phyloP scores from a whole-genome alignment of 2,329 filamentous ascomycete species.

The Neofusicoccum parvum region DNA sequence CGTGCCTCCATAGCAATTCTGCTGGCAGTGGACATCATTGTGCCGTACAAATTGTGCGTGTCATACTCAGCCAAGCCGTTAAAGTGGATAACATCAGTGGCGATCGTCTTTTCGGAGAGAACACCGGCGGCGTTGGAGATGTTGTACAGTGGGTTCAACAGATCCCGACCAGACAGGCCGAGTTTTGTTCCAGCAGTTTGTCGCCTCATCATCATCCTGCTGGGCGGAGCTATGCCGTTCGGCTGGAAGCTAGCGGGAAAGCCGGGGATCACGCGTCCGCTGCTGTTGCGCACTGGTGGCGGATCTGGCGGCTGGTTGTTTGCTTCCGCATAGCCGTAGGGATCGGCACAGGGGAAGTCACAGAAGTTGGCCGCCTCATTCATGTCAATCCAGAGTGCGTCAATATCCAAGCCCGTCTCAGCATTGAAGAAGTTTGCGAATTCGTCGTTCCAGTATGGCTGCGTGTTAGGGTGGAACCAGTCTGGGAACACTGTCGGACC shows the following conservation, averaged over 20 bases:
- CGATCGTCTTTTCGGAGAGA: conserved; percentile 54
- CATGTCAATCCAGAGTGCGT: conserved; percentile 65
- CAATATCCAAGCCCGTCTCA: conserved; percentile 69
- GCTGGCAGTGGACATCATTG: conserved; percentile 71
- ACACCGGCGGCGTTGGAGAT: conserved; percentile 63
- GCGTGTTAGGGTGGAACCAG: conserved; percentile 70
- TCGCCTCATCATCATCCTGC: conserved; percentile 21
- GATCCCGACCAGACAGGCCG: conserved; percentile 64
- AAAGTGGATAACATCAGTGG: conserved; percentile 68
- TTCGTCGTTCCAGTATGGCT: conserved; percentile 70
- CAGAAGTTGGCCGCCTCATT: conserved; percentile 45
- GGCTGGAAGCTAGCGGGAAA: conserved; percentile 72
- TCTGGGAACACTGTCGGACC: conserved; percentile 73
- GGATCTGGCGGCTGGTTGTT: conserved; percentile 61
- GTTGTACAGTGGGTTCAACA: conserved; percentile 65
- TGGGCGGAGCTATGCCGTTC: background rate
- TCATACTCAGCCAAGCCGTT: conserved; percentile 72
- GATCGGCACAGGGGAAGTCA: conserved; percentile 49
- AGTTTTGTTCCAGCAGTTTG: conserved; percentile 46
- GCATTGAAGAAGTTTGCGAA: conserved; percentile 66
- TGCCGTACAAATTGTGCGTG: conserved; percentile 76
- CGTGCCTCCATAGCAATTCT: conserved; percentile 67
- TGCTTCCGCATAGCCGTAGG: conserved; percentile 37
- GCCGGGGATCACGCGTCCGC: conserved; percentile 67
- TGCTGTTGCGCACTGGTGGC: conserved; percentile 61